Evolutionary conservation across 108 stramenopile species (phyloP).

Genomic region (Cyclotella cryptica): DNA sequence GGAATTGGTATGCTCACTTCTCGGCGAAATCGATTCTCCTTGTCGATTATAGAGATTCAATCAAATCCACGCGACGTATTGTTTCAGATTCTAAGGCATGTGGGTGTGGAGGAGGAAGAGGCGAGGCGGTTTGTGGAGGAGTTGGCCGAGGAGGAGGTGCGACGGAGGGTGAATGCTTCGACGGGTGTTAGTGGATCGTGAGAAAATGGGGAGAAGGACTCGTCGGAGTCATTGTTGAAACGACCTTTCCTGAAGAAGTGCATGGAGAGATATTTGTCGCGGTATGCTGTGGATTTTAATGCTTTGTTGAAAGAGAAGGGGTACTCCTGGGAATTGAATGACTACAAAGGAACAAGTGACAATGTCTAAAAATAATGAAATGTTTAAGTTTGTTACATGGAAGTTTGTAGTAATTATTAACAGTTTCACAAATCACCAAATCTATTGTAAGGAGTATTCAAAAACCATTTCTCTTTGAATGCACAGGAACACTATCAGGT

Average conservation of each 20-base stretch:
- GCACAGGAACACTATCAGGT: no score
- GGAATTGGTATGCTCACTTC: slow-evolving; percentile 49
- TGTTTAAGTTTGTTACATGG: background rate
- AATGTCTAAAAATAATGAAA: background rate
- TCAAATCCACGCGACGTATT: slow-evolving; percentile 50
- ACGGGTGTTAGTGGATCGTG: slow-evolving; percentile 1
- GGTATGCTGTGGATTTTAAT: slow-evolving; percentile 51
- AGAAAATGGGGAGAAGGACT: background rate
- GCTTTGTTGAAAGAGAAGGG: slow-evolving; percentile 45
- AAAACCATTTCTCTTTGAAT: no score
- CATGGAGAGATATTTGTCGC: slow-evolving; percentile 53
- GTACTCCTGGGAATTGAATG: slow-evolving; percentile 51
- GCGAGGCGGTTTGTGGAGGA: slow-evolving; percentile 34
- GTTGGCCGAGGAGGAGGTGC: slow-evolving; percentile 39
- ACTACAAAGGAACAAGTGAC: slow-evolving; percentile 26
- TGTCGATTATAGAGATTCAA: slow-evolving; percentile 52
- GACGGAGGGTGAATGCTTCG: slow-evolving; percentile 48
- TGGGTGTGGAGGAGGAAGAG: slow-evolving; percentile 50
- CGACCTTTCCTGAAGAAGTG: slow-evolving; percentile 47
- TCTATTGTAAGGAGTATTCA: no score
- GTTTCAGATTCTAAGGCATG: slow-evolving; percentile 38
- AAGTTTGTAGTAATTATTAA: no score
- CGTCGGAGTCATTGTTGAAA: slow-evolving; percentile 23
- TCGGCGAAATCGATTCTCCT: slow-evolving; percentile 51
- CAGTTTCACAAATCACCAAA: no score